These are phyloP conservation scores for Xylaria cubensis DNA, from an alignment of 495 filamentous ascomycete genomes.

Conservation along the genomic window DNA sequence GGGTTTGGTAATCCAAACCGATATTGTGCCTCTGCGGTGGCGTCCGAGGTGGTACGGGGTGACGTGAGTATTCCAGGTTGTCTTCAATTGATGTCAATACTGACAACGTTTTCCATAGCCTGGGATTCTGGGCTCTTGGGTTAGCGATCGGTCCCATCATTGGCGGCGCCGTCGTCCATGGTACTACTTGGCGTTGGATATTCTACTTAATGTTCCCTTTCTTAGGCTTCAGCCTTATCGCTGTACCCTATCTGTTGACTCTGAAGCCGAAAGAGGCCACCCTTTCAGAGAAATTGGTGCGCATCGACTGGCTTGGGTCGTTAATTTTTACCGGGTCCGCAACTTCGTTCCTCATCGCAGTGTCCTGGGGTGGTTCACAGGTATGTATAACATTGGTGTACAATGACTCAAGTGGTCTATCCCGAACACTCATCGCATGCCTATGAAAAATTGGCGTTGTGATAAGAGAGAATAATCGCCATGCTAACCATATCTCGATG, in stretches of 20 bases:
- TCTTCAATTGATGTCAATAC: conserved; percentile 47
- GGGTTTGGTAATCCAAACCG: conserved; percentile 76
- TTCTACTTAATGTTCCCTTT: conserved; percentile 54
- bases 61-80: conserved; percentile 48
- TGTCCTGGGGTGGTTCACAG: conserved; percentile 61
- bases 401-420: too few species aligned
- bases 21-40: conserved; percentile 50
- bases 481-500: conserved; percentile 22
- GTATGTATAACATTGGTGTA: conserved; percentile 14
- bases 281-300: conserved; percentile 39
- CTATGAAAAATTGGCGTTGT: not conserved
- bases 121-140: conserved; percentile 72
- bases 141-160: conserved; percentile 75
- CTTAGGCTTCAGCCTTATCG: conserved; percentile 43
- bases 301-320: conserved; percentile 50
- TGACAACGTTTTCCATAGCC: conserved; percentile 19
- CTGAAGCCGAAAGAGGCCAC: conserved; percentile 42
- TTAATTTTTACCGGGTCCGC: conserved; percentile 54
- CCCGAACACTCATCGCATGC: not conserved
- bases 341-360: conserved; percentile 59
- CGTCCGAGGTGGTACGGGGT: conserved; percentile 48
- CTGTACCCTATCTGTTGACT: conserved; percentile 44
- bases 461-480: not conserved
- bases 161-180: conserved; percentile 74
- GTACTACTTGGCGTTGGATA: conserved; percentile 50